Evolutionary conservation across 2,329 filamentous ascomycete genomes (phyloP), one percentile per base, ranked within the genome.

Genomic region (Epichloe festucae): DNA sequence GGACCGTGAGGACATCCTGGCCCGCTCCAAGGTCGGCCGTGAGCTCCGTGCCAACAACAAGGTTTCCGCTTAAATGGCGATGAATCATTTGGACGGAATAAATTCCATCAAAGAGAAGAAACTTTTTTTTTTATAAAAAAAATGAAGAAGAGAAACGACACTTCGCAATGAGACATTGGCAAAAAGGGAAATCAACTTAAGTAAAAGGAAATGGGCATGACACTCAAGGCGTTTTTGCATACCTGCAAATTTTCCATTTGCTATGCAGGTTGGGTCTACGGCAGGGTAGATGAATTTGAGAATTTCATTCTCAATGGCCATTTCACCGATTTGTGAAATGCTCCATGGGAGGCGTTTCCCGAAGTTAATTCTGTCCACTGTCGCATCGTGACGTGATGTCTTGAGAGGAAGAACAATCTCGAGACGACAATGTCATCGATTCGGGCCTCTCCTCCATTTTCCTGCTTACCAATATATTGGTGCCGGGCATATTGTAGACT

Each of bases 1-100:
- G 84, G 87, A 94, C 76, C 85, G 88, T 64, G 87, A 93, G 81
- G 77, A 76, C 71, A 93, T 93, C 69, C 79, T 94, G 64, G 87
- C 88, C 76, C 83, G 88, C 75, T 89, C 87, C 77, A 84, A 84
- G 75, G 73, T 76, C 62, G 88, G 87, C 67, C 84, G 87, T 59
- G 87, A 91, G 76, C 78, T 82, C 69, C 76, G 76, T 70, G 75
- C 75, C 71, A 89, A 89, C 78, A 74, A 72, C 76, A 84, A 84
- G 75, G 73, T 76, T 70, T 77, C 80, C 66, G 72, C 73, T 60
- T 77, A 76, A 72, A 59, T 59, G 56, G 11, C 8, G 17, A 35
- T 14, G 21, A 42, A 55, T 5, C 40, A 48, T 31, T 10, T 10
- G 31, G 31, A 31, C 31, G 31, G 31, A 31, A 10, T 31, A 40